These are phyloP conservation scores for Zalerion maritima DNA, from an alignment of 495 filamentous ascomycete genomes.

Conservation along the genomic window DNA sequence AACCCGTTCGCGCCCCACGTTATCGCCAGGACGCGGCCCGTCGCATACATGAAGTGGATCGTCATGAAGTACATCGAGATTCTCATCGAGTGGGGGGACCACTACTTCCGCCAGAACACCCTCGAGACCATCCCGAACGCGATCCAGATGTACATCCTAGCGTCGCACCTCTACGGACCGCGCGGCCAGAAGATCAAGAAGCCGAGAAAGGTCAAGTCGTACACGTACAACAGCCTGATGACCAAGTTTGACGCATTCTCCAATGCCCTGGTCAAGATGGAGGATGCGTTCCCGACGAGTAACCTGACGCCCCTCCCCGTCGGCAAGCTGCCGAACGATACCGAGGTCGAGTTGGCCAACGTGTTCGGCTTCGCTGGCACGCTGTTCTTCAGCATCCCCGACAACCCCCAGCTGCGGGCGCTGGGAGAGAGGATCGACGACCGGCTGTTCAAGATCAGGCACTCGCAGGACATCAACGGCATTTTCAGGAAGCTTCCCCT, in stretches of 20 bases:
- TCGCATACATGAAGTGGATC: constrained; percentile 20
- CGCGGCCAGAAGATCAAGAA: constrained; percentile 7
- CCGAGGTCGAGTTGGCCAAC: not conserved
- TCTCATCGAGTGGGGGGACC: constrained; percentile 20
- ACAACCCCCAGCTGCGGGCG: constrained; percentile 9
- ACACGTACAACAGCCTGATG: constrained; percentile 8
- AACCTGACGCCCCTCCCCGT: constrained; percentile 2
- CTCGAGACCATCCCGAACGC: constrained; percentile 20
- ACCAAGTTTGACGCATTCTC: constrained; percentile 5
- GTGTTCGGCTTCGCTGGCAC: constrained; percentile 4
- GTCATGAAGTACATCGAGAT: constrained; percentile 23
- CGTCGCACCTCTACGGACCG: constrained; percentile 19
- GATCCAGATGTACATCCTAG: constrained; percentile 20
- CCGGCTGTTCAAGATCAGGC: constrained; percentile 21
- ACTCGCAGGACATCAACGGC: constrained; percentile 21
- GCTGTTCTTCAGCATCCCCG: constrained; percentile 19
- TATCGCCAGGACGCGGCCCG: constrained; percentile 13
- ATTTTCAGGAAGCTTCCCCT: constrained; percentile 9
- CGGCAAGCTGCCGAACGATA: constrained; percentile 2
- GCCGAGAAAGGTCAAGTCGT: constrained; percentile 1
- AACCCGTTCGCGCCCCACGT: constrained; percentile 12
- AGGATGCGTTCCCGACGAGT: constrained; percentile 12
- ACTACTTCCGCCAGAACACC: constrained; percentile 19
- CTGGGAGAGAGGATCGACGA: constrained; percentile 15
- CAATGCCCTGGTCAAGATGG: constrained; percentile 12